Evolutionary conservation across 1,284 basidiomycete species (phyloP).

Genomic region (Neonothopanus nambi): DNA sequence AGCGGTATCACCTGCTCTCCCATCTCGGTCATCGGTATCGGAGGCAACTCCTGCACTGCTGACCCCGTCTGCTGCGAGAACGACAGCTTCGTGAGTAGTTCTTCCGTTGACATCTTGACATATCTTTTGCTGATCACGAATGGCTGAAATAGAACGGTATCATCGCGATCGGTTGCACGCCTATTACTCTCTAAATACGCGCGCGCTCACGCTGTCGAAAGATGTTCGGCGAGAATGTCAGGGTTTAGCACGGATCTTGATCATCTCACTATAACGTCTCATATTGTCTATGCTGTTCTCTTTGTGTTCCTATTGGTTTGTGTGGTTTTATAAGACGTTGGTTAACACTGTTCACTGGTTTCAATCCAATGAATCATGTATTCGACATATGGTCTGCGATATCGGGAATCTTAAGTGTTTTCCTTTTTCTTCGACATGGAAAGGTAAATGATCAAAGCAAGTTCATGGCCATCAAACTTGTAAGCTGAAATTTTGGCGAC

Average conservation of each 20-base stretch:
- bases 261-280: too few species aligned
- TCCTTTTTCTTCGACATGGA: constrained; percentile 16
- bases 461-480: too few species aligned
- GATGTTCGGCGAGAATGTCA: background rate
- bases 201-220: too few species aligned
- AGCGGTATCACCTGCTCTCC: constrained; percentile 16
- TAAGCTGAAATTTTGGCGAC: too few species aligned
- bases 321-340: too few species aligned
- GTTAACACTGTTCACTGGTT: too few species aligned
- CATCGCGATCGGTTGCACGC: constrained; percentile 28
- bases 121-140: constrained; percentile 5
- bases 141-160: background rate
- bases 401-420: background rate
- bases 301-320: too few species aligned
- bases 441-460: constrained; percentile 86
- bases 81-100: constrained; percentile 16
- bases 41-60: constrained; percentile 14
- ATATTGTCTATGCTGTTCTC: too few species aligned
- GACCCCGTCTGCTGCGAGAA: constrained; percentile 20
- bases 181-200: constrained; percentile 30
- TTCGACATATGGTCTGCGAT: too few species aligned
- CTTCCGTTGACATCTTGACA: background rate
- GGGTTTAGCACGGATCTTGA: too few species aligned
- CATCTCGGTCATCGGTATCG: constrained; percentile 9
- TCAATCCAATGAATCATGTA: too few species aligned